Evolutionary conservation across 2,329 filamentous ascomycete genomes (phyloP), one percentile per base, ranked within the genome.

Genomic region (Verticillium albo-atrum): DNA sequence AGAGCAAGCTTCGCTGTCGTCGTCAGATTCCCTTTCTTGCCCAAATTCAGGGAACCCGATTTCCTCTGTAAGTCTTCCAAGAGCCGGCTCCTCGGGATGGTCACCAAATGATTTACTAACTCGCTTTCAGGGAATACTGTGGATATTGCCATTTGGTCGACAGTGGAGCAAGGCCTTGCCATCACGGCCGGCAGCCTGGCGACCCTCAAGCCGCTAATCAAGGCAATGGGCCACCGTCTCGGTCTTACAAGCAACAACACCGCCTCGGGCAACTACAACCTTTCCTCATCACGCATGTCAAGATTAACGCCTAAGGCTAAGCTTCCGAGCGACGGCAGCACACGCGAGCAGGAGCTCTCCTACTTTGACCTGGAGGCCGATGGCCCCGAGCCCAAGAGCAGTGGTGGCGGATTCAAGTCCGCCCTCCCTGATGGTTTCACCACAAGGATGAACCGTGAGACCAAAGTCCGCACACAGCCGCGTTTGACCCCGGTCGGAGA

Each of bases 111-210:
- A 52, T 47, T 32, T 61, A 58, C 37, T 47, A 7, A 47, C n/a
- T 4, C 3, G 3, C 23, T 23, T 23, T 12, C 10, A 73, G 75
- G 67, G 67, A 71, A 73, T 25, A 79, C 77, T 0, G 57, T 72
- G 55, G 73, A 76, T 60, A 76, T 80, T 56, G 78, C 78, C 15
- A 77, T 82, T 62, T 82, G 78, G 78, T 80, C 79, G 2, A 77
- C 75, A 0, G 70, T 77, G 5, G 80, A 82, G 57, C 71, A 77
- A 42, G 77, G 76, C 14, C 71, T 83, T 1, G 77, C 78, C 54
- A 77, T 82, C 63, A 75, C 75, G 5, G 80, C 79, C 6, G 77
- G 76, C 15, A 75, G 75, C 25, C 72, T 79, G 6, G 77, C 78
- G 5, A 81, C 79, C 0, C 70, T 82, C 4, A 75, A 77, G 0